Evolutionary conservation across 148 eudicot species (phyloP).

Genomic region (Drosera capensis): DNA sequence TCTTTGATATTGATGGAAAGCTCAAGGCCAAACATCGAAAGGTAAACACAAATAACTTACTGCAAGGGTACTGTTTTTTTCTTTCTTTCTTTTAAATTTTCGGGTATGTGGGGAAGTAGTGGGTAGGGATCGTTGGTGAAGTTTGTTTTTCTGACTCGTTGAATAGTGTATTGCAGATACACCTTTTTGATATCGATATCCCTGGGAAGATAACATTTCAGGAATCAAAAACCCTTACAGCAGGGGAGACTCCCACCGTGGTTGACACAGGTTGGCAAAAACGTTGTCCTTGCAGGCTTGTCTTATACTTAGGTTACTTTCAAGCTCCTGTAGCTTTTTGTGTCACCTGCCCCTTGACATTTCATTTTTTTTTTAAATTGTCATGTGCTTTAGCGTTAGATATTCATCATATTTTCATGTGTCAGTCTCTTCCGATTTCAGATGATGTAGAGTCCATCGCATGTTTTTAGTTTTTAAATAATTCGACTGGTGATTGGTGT

Average conservation of each 20-base stretch:
- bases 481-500: too few species aligned
- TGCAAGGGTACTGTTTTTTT: neutral
- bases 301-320: too few species aligned
- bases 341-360: neutral
- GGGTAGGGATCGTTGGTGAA: neutral
- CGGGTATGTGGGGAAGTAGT: neutral
- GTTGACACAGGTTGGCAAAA: slow-evolving; percentile 61
- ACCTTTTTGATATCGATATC: slow-evolving; percentile 76
- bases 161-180: slow-evolving; percentile 32
- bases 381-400: neutral
- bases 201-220: slow-evolving; percentile 71
- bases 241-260: slow-evolving; percentile 68
- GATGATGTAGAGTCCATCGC: neutral
- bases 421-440: too few species aligned
- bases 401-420: too few species aligned
- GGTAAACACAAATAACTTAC: slow-evolving; percentile 25
- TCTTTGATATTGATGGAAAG: slow-evolving; percentile 64
- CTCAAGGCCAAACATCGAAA: slow-evolving; percentile 77
- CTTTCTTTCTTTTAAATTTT: neutral
- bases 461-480: too few species aligned
- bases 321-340: neutral
- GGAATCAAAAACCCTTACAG: slow-evolving; percentile 65
- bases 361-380: neutral
- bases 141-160: neutral
- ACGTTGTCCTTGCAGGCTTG: slow-evolving; percentile 3